Evolutionary conservation across 1,284 basidiomycete genomes (phyloP).

Genomic region (Ustilago trichophora): DNA sequence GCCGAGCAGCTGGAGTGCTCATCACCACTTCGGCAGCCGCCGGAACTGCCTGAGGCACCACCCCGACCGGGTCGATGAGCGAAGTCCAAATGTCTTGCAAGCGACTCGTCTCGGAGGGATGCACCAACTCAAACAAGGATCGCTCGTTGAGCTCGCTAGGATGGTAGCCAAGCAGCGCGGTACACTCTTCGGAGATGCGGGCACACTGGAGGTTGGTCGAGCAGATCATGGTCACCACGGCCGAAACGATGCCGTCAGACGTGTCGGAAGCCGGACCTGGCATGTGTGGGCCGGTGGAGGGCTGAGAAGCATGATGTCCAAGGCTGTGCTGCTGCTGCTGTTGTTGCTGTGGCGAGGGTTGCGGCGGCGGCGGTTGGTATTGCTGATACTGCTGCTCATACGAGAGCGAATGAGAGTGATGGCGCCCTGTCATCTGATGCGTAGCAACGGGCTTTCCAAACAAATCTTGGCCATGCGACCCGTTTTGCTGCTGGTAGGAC

Average conservation of each 20-base stretch:
- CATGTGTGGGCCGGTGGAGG: not conserved
- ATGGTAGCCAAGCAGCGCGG: slow-evolving; percentile 43
- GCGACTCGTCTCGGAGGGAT: slow-evolving; percentile 43
- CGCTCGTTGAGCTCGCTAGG: slow-evolving; percentile 44
- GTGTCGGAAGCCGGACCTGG: slow-evolving; percentile 4
- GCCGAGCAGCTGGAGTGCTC: slow-evolving; percentile 25
- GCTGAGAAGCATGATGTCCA: slow-evolving; percentile 6
- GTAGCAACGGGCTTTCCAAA: slow-evolving; percentile 2
- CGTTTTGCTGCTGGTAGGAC: slow-evolving; percentile 16
- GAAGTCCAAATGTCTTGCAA: slow-evolving; percentile 45
- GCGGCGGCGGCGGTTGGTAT: slow-evolving; percentile 3
- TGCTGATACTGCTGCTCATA: slow-evolving; percentile 19
- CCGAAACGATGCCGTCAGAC: slow-evolving; percentile 20
- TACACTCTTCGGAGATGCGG: slow-evolving; percentile 47
- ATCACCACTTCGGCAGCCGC: slow-evolving; percentile 43
- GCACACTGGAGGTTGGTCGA: slow-evolving; percentile 52
- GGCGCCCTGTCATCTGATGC: slow-evolving; percentile 9
- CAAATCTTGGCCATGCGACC: slow-evolving; percentile 3
- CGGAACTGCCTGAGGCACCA: slow-evolving; percentile 37
- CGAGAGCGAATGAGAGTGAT: slow-evolving; percentile 26
- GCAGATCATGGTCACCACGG: slow-evolving; percentile 51
- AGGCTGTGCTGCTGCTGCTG: slow-evolving; percentile 14
- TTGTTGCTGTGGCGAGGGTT: slow-evolving; percentile 1
- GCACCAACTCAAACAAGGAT: slow-evolving; percentile 50
- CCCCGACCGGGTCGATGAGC: slow-evolving; percentile 50